Evolutionary conservation across 768 basidiomycete species (phyloP).

Genomic region (Tubosaeta sp.): DNA sequence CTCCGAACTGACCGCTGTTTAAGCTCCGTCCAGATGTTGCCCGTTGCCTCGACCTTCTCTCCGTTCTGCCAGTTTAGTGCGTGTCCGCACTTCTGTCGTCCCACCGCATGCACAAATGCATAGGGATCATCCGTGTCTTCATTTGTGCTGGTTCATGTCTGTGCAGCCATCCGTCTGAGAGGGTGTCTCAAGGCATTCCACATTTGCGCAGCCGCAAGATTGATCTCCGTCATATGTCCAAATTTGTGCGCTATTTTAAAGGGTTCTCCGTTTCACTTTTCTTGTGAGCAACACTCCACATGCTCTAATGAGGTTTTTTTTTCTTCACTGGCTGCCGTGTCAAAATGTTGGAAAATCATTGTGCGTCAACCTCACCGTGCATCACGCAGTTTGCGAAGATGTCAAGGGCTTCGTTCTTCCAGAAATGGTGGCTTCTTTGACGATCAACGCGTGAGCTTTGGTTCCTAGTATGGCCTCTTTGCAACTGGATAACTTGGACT

Average conservation of each 20-base stretch:
- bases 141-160: constrained; percentile 3
- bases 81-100: constrained; percentile 9
- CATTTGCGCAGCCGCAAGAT: constrained; percentile 23
- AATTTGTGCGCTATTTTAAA: constrained; percentile 13
- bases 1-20: constrained; percentile 13
- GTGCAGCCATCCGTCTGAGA: not conserved
- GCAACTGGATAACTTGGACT: constrained; percentile 1
- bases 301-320: not conserved
- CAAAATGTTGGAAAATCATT: constrained; percentile 2
- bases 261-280: constrained; percentile 2
- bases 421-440: constrained; percentile 19
- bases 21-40: constrained; percentile 24
- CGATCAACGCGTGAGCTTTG: constrained; percentile 26
- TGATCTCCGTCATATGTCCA: constrained; percentile 17
- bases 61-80: constrained; percentile 14
- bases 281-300: not conserved
- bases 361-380: constrained; percentile 1
- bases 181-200: constrained; percentile 3
- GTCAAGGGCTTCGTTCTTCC: constrained; percentile 21
- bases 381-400: constrained; percentile 12
- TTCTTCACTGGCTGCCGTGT: not conserved
- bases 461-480: constrained; percentile 21
- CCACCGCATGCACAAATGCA: constrained; percentile 7
- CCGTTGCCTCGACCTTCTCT: constrained; percentile 19
- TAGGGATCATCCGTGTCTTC: constrained; percentile 9